These are phyloP conservation scores for Porodaedalea pini DNA, from an alignment of 1,284 basidiomycete species.

Conservation along the genomic window DNA sequence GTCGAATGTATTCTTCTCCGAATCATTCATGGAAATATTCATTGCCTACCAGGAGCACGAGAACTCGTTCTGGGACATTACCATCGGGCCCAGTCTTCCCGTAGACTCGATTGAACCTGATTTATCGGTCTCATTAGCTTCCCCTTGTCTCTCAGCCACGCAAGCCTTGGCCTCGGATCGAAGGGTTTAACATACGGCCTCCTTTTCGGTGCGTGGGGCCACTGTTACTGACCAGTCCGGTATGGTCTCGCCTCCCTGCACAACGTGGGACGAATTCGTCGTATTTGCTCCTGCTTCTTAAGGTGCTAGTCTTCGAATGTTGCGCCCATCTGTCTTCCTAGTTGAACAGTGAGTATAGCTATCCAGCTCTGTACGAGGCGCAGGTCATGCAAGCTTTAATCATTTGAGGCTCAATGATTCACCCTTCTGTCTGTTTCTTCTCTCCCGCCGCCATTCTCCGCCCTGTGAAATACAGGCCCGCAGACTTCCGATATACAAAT, in stretches of 20 bases:
- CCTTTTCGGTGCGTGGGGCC: background rate
- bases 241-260: background rate
- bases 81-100: background rate
- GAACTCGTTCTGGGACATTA: background rate
- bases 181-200: background rate
- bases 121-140: background rate
- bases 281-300: background rate
- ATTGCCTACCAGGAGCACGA: background rate
- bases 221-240: background rate
- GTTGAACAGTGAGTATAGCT: background rate
- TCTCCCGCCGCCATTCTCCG: background rate
- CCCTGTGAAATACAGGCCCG: background rate
- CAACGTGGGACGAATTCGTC: constrained; percentile 3
- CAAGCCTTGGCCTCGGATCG: background rate
- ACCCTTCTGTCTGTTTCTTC: background rate
- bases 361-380: background rate
- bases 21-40: background rate
- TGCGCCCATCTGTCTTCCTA: background rate
- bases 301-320: background rate
- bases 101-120: background rate
- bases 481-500: constrained; percentile 1
- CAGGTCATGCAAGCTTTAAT: background rate
- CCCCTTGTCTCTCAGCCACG: background rate
- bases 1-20: background rate
- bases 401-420: constrained; percentile 8